Percentiles rank a stretch among this genome's conserved stretches.
Evolutionary conservation across 805 yeast genomes (phyloP).

Genomic region (Zygoascus bituminiphila): DNA sequence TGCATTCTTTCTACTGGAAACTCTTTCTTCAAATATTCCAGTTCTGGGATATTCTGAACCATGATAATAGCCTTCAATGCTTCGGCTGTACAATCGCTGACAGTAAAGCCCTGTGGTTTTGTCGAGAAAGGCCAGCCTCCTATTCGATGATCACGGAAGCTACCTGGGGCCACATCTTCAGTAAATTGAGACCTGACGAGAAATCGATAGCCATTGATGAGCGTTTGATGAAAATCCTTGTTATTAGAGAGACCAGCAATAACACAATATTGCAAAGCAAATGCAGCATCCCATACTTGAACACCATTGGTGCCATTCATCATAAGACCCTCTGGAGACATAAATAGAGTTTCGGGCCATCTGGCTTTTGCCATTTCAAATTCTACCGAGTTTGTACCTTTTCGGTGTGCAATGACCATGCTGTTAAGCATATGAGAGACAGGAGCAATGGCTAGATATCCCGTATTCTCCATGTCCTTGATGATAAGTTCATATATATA

Average conservation of each 20-base stretch:
- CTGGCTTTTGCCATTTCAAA: slow-evolving; percentile 50
- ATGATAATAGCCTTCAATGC: slow-evolving; percentile 87
- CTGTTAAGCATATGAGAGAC: slow-evolving; percentile 81
- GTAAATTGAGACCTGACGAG: slow-evolving; percentile 78
- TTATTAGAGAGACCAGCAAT: slow-evolving; percentile 68
- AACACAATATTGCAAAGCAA: slow-evolving; percentile 75
- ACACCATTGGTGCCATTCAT: slow-evolving; percentile 97
- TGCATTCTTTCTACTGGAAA: slow-evolving; percentile 48
- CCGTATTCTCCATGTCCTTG: slow-evolving; percentile 73
- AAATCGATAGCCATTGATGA: slow-evolving; percentile 61
- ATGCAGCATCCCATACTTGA: slow-evolving; percentile 95
- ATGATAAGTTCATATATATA: slow-evolving; percentile 54
- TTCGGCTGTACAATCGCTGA: slow-evolving; percentile 95
- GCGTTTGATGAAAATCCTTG: slow-evolving; percentile 55
- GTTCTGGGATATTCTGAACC: slow-evolving; percentile 64
- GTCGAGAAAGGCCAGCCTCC: slow-evolving; percentile 98
- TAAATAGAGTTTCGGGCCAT: slow-evolving; percentile 68
- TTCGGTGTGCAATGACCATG: slow-evolving; percentile 58
- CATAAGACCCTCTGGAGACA: slow-evolving; percentile 85
- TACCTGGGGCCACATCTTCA: slow-evolving; percentile 65
- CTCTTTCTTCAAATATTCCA: slow-evolving; percentile 41
- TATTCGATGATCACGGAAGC: slow-evolving; percentile 70
- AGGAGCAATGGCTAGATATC: slow-evolving; percentile 83
- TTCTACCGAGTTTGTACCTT: slow-evolving; percentile 57
- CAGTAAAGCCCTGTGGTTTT: slow-evolving; percentile 92